A percentile compares a stretch with the other conserved stretches of the same genome.
phyloP scores from a whole-genome alignment of 2,329 filamentous ascomycete genomes.

The Aspergillus aculeatus region DNA sequence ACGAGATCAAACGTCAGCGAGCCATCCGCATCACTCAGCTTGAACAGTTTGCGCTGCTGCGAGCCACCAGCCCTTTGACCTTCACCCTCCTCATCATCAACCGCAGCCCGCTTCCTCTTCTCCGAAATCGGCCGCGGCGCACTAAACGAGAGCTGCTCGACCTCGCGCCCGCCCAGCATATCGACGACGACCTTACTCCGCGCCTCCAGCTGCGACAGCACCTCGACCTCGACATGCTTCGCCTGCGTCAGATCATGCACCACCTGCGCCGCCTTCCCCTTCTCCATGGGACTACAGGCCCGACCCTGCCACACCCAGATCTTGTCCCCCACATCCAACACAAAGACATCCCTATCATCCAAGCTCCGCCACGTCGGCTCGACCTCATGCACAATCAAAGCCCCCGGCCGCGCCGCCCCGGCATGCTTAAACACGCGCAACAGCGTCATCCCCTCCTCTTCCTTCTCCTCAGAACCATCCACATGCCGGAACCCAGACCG shows the following conservation, averaged over 20 bases:
- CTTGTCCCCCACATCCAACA: constrained; percentile 62
- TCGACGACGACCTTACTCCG: constrained; percentile 53
- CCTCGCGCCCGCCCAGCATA: constrained; percentile 53
- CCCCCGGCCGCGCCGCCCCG: constrained; percentile 39
- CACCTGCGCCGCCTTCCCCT: constrained; percentile 65
- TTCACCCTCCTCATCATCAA: constrained; percentile 17
- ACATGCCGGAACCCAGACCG: constrained; percentile 64
- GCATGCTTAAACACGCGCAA: constrained; percentile 65
- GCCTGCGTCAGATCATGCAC: constrained; percentile 58
- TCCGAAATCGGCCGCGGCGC: constrained; percentile 38
- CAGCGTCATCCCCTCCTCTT: constrained; percentile 52
- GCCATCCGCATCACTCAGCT: constrained; percentile 63
- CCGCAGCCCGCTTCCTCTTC: constrained; percentile 18
- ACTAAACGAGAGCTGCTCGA: constrained; percentile 44
- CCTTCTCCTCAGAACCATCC: constrained; percentile 46
- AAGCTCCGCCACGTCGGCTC: constrained; percentile 61
- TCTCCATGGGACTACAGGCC: constrained; percentile 66
- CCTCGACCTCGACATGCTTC: constrained; percentile 64
- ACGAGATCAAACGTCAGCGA: constrained; percentile 57
- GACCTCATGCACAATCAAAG: constrained; percentile 63
- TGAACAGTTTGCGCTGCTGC: constrained; percentile 52
- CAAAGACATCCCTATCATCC: constrained; percentile 66
- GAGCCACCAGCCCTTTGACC: too few relatives aligned
- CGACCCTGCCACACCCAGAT: constrained; percentile 70
- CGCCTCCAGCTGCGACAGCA: constrained; percentile 59